Evolutionary conservation across 2,329 filamentous ascomycete species (phyloP), one percentile per base, ranked within the genome.

Genomic region (Arthroderma sp.): DNA sequence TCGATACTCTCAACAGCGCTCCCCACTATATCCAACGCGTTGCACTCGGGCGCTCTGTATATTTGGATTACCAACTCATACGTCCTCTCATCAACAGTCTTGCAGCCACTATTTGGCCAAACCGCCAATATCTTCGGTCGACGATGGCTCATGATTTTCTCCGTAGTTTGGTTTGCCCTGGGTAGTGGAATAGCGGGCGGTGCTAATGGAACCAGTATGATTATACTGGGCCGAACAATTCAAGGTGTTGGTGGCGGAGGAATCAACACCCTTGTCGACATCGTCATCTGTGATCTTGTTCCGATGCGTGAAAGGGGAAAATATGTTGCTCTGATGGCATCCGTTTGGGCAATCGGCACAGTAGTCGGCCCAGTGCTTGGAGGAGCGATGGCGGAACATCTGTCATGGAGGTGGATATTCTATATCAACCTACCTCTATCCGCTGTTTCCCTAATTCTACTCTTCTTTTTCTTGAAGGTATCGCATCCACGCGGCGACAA

Each of bases 131-230:
- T 76, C 31, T 75, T 68, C 50, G 74, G 74, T 4, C 63, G 73
- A 1, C 63, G 68, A 15, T 66, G 57, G 42, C 54, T 63, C 32
- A 60, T 60, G 10, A 57, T 73, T 1, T 39, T 50, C 4, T 55
- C 66, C 6, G 62, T 73, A 1, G 60, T 56, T 3, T 43, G 72
- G 1, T 75, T 75, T 46, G 61, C 58, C 0, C 49, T 77, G 0
- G 74, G 74, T 0, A 75, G 73, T 44, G 70, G 66, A 0, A 59
- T 79, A 2, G 66, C 62, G 40, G 75, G 73, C 0, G 66, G 65
- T 0, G 69, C 75, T 0, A 62, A 52, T 0, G 66, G 48, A 5
- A 58, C 56, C 0, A 52, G 50, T 0, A 69, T 69, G 63, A 54
- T 75, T 3, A 68, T 75, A 36, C 61, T 59, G 3, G 70, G 65